phyloP scores from a whole-genome alignment of 371 early-diverging fungal species.

The Encephalitozoon romaleae region DNA sequence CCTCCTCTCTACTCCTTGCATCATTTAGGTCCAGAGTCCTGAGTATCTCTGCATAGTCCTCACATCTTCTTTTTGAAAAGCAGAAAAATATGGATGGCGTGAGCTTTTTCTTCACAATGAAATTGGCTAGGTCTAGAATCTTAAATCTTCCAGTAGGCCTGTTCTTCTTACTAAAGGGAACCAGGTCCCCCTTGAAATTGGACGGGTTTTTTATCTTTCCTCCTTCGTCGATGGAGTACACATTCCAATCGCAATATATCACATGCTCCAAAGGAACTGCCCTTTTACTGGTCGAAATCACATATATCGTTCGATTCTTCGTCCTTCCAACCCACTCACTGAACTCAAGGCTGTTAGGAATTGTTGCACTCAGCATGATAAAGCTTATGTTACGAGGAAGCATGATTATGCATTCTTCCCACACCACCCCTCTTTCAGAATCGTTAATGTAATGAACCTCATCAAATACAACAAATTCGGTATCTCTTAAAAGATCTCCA shows the following conservation, averaged over 20 bases:
- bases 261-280: conserved; percentile 90
- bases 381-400: conserved; percentile 66
- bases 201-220: not conserved
- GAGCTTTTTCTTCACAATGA: conserved; percentile 40
- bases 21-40: conserved; percentile 48
- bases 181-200: conserved; percentile 22
- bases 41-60: conserved; percentile 44
- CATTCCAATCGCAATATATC: conserved; percentile 63
- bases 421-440: conserved; percentile 88
- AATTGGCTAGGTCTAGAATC: conserved; percentile 47
- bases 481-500: conserved; percentile 84
- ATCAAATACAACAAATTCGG: conserved; percentile 97
- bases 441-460: conserved; percentile 98
- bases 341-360: conserved; percentile 95
- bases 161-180: conserved; percentile 39
- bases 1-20: conserved; percentile 44
- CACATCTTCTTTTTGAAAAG: conserved; percentile 56
- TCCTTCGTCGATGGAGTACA: conserved; percentile 35
- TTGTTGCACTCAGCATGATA: conserved; percentile 88
- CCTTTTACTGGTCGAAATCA: conserved; percentile 84
- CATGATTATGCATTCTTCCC: conserved; percentile 99
- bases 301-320: conserved; percentile 84
- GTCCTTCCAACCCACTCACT: conserved; percentile 98
- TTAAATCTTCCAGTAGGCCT: conserved; percentile 32
- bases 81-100: conserved; percentile 57